These are phyloP conservation scores for Hypsizygus ulmarius DNA, from an alignment of 1,284 basidiomycete genomes.

Conservation along the genomic window DNA sequence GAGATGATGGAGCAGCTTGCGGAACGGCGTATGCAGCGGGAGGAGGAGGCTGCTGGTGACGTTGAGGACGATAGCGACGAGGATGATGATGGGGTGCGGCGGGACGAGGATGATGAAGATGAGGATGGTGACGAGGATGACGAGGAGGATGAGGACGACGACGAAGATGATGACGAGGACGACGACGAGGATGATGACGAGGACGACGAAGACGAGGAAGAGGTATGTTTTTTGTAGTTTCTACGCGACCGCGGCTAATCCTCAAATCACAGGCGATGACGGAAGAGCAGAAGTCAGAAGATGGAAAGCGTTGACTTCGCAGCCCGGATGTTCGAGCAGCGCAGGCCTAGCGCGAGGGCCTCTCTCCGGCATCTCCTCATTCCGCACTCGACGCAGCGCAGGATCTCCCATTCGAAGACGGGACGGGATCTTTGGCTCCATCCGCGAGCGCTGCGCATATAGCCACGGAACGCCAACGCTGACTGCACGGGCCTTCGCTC, in stretches of 20 bases:
- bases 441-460: too few species aligned
- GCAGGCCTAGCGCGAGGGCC: constrained; percentile 88
- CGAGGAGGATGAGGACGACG: constrained; percentile 48
- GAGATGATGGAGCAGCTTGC: constrained; percentile 99
- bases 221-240: constrained; percentile 34
- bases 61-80: constrained; percentile 51
- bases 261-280: constrained; percentile 60
- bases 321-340: constrained; percentile 99
- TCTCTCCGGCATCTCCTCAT: too few species aligned
- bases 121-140: constrained; percentile 44
- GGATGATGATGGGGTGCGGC: too few species aligned
- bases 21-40: constrained; percentile 89
- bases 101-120: too few species aligned
- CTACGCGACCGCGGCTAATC: constrained; percentile 8
- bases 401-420: too few species aligned
- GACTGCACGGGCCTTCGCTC: too few species aligned
- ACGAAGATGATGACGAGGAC: constrained; percentile 47
- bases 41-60: constrained; percentile 84
- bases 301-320: constrained; percentile 97
- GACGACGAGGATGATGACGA: constrained; percentile 48
- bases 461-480: too few species aligned
- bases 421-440: too few species aligned
- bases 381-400: too few species aligned
- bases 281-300: constrained; percentile 94
- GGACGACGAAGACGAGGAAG: constrained; percentile 49